These are phyloP conservation scores for Yamadazyma laniorum DNA, from an alignment of 805 yeast species.

Conservation along the genomic window DNA sequence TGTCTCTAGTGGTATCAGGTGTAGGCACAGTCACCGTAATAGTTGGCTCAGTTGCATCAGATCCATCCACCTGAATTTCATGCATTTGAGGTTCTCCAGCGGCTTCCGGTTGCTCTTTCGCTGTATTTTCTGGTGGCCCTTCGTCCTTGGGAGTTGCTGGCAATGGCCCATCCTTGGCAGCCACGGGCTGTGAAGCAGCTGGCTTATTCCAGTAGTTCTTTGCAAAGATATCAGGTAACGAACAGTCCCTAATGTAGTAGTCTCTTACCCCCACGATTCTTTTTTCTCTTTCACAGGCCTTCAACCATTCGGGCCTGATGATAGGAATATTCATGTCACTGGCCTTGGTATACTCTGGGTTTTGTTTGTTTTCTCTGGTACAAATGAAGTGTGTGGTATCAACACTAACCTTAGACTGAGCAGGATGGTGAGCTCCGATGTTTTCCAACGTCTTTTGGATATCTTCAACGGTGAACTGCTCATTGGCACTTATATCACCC, in stretches of 20 bases:
- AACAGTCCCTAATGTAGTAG: slow-evolving; percentile 63
- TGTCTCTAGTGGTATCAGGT: slow-evolving; percentile 2
- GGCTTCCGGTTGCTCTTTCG: too few species aligned
- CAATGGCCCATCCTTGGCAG: slow-evolving; percentile 4
- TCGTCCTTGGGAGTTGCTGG: slow-evolving; percentile 7
- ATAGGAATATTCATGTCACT: slow-evolving; percentile 85
- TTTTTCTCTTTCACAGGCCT: slow-evolving; percentile 87
- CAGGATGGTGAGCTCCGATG: slow-evolving; percentile 74
- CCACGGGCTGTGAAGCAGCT: background rate
- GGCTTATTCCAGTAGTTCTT: slow-evolving; percentile 39
- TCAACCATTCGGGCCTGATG: slow-evolving; percentile 94
- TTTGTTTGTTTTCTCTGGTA: slow-evolving; percentile 55
- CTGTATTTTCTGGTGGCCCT: slow-evolving; percentile 1
- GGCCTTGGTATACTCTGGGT: slow-evolving; percentile 74
- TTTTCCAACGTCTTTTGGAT: slow-evolving; percentile 58
- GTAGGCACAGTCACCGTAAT: slow-evolving; percentile 8
- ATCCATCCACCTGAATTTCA: background rate
- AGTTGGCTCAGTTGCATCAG: background rate
- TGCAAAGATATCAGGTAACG: slow-evolving; percentile 42
- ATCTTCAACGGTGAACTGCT: slow-evolving; percentile 46
- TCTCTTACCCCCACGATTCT: slow-evolving; percentile 91
- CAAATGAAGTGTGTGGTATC: slow-evolving; percentile 96
- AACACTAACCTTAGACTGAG: slow-evolving; percentile 70
- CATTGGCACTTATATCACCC: slow-evolving; percentile 69
- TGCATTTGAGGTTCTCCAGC: too few species aligned